These are phyloP conservation scores for Fraxinus sp. DNA, from an alignment of 305 asterid genomes.

Conservation along the genomic window DNA sequence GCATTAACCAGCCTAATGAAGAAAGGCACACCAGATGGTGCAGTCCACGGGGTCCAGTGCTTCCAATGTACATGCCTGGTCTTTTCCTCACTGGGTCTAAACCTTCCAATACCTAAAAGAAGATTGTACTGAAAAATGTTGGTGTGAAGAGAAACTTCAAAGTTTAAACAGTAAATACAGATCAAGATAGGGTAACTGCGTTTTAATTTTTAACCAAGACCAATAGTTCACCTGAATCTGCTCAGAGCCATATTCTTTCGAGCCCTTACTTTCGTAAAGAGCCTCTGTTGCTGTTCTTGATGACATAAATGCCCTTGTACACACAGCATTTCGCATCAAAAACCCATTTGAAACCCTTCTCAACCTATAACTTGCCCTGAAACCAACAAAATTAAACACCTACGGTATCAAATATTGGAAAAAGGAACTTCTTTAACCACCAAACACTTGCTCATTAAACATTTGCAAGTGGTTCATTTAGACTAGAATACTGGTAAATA, in stretches of 20 bases:
- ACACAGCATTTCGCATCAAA: slow-evolving; percentile 42
- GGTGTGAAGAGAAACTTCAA: background rate
- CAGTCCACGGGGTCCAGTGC: slow-evolving; percentile 90
- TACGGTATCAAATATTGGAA: background rate
- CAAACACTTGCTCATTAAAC: background rate
- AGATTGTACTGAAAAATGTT: slow-evolving; percentile 8
- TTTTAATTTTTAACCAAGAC: slow-evolving; percentile 19
- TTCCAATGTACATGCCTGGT: slow-evolving; percentile 96
- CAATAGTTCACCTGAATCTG: slow-evolving; percentile 80
- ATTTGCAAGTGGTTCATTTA: background rate
- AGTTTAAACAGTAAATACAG: background rate
- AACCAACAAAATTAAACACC: slow-evolving; percentile 7
- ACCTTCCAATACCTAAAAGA: slow-evolving; percentile 83
- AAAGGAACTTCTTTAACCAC: background rate
- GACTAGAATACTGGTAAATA: background rate
- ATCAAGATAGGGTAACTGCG: slow-evolving; percentile 8
- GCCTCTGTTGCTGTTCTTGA: slow-evolving; percentile 59
- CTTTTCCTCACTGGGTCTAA: slow-evolving; percentile 89
- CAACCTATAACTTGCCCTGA: slow-evolving; percentile 53
- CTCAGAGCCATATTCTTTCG: slow-evolving; percentile 83
- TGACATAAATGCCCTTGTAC: slow-evolving; percentile 75
- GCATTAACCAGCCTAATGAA: slow-evolving; percentile 7
- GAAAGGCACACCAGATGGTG: slow-evolving; percentile 73
- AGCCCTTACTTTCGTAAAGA: slow-evolving; percentile 44
- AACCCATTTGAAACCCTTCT: slow-evolving; percentile 38